A percentile compares a stretch with the other conserved stretches of the same genome.
Conservation (phyloP, 768 basidiomycete species). For the Termitomyces bulborhizus region DNA sequence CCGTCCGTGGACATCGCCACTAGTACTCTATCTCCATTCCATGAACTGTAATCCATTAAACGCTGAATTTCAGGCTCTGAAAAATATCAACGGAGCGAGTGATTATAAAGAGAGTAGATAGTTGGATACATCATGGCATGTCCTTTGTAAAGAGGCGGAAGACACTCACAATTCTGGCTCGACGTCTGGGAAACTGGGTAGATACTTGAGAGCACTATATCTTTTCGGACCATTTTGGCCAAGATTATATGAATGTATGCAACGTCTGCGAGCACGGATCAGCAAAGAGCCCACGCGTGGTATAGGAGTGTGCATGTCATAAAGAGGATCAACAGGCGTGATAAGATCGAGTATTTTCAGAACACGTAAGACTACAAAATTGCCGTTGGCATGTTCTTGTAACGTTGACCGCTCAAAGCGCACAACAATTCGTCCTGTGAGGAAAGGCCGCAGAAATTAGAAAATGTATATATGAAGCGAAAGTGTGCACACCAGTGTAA, state of each 20-base stretch:
- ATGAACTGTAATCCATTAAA: too few species aligned
- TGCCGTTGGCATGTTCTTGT: slow-evolving; percentile 21
- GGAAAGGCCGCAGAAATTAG: too few species aligned
- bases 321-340: slow-evolving; percentile 5
- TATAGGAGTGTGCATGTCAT: slow-evolving; percentile 4
- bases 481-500: background rate
- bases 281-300: background rate
- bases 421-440: slow-evolving; percentile 7
- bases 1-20: too few species aligned
- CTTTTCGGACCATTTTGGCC: background rate
- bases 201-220: background rate
- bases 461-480: background rate
- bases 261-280: rapidly evolving
- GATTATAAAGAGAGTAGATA: background rate
- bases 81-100: background rate
- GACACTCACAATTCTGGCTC: background rate
- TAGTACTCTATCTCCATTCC: too few species aligned
- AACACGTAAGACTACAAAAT: slow-evolving; percentile 26
- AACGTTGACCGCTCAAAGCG: slow-evolving; percentile 13
- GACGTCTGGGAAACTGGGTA: background rate
- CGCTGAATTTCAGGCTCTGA: background rate
- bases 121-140: background rate
- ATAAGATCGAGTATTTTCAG: slow-evolving; percentile 10
- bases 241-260: background rate
- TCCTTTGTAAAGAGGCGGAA: background rate